Evolutionary conservation across 2,329 filamentous ascomycete species (phyloP).

Genomic region (Nemania serpens): DNA sequence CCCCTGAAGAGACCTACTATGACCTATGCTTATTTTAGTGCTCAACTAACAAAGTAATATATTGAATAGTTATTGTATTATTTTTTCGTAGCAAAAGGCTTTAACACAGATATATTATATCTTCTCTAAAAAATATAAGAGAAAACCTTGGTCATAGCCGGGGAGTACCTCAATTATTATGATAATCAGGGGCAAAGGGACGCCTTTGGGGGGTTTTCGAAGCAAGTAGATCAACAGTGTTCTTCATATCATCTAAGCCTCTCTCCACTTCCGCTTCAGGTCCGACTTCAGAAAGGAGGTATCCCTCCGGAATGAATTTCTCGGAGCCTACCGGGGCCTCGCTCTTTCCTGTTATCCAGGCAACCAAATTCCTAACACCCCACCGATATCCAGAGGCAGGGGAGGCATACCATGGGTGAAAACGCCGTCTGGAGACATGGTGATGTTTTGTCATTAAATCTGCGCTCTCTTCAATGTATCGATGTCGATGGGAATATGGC

Average conservation of each 20-base stretch:
- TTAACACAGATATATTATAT: no score
- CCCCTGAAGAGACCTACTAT: no score
- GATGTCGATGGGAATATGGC: background rate
- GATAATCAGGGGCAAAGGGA: background rate
- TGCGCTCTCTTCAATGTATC: background rate
- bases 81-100: no score
- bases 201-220: background rate
- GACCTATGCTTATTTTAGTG: no score
- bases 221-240: background rate
- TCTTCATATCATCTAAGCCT: background rate
- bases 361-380: background rate
- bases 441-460: background rate
- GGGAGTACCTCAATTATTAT: no score
- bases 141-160: no score
- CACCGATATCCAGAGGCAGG: background rate
- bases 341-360: background rate
- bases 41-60: no score
- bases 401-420: background rate
- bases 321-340: background rate
- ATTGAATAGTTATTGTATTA: no score
- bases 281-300: background rate
- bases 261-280: background rate
- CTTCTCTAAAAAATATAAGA: no score
- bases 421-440: background rate
- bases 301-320: slow-evolving; percentile 7